Evolutionary conservation across 805 yeast species (phyloP), one percentile per base, ranked within the genome.

Genomic region (Naumovozyma castellii): DNA sequence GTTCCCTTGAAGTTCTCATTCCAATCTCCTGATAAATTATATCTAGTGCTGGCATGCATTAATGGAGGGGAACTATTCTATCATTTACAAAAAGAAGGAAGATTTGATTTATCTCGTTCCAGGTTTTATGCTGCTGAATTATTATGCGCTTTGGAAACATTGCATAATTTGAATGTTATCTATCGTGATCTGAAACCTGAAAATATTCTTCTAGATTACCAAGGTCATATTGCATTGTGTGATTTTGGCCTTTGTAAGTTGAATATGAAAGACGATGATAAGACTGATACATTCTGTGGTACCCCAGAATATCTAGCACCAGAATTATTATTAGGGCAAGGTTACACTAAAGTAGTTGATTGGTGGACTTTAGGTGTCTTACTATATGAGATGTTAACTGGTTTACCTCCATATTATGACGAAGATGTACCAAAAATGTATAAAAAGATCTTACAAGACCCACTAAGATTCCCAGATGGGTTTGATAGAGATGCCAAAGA

Each of bases 351-450:
- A 60, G 82, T 83, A 8, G 97, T 92, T 17, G 98, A 92, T 63
- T 92, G 96, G 90, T 92, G 98, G 98, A 92, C 98, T 1, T 69
- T 92, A 51, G 98, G 98, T 32, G 88, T 90, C 14, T 69, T 92
- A 39, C 68, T 92, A 34, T 92, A 86, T 59, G 98, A 90, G 57
- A 92, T 92, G 98, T 69, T 92, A 44, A 87, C 97, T 1, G 96
- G 97, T 1, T 71, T 92, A 49, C 98, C 98, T 3, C 98, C 98
- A 31, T 92, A 86, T 60, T 92, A 86, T 59, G 97, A 92, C 58
- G 96, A 88, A 57, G 92, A 88, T 62, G 83, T 84, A 5, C 81
- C 87, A 43, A 78, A 78, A 34, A 92, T 92, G 98, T 92, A 92
- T 68, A 78, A 84, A 54, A 92, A 90, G 66, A 92, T 92, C 48